Evolutionary conservation across 352 stramenopile species (phyloP).

Genomic region (Phytophthora capsici): DNA sequence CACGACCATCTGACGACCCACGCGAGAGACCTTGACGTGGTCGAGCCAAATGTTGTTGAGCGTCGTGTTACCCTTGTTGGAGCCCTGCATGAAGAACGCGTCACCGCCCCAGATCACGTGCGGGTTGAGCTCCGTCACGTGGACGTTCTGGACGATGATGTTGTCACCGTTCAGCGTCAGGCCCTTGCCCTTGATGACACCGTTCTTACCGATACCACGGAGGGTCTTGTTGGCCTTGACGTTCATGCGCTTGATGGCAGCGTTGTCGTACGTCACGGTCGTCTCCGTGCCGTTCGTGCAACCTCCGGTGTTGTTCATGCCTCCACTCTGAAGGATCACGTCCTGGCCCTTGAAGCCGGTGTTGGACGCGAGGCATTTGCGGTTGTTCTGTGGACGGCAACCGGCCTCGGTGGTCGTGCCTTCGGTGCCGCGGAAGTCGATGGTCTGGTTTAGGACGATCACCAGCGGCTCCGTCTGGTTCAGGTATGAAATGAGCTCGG

Average conservation of each 20-base stretch:
- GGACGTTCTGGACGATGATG: conserved; percentile 57
- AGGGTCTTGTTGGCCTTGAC: conserved; percentile 52
- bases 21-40: conserved; percentile 50
- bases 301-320: conserved; percentile 56
- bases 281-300: conserved; percentile 42
- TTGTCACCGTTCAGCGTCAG: conserved; percentile 43
- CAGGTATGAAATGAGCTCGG: conserved; percentile 39
- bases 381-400: conserved; percentile 37
- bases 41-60: conserved; percentile 56
- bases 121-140: conserved; percentile 59
- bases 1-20: conserved; percentile 54
- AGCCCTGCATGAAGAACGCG: conserved; percentile 33
- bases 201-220: conserved; percentile 42
- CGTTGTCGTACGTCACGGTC: conserved; percentile 33
- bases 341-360: conserved; percentile 48
- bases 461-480: conserved; percentile 32
- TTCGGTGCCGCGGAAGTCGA: conserved; percentile 50
- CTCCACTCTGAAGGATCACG: conserved; percentile 46
- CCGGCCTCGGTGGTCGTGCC: conserved; percentile 42
- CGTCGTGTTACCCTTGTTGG: conserved; percentile 25
- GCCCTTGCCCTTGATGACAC: conserved; percentile 50
- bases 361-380: conserved; percentile 44
- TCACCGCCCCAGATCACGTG: conserved; percentile 48
- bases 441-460: conserved; percentile 47
- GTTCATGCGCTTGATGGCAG: conserved; percentile 32